Percentiles rank a stretch among this genome's conserved stretches.
phyloP scores from a whole-genome alignment of 2,329 filamentous ascomycete species.

The Pseudocercospora fijiensis region DNA sequence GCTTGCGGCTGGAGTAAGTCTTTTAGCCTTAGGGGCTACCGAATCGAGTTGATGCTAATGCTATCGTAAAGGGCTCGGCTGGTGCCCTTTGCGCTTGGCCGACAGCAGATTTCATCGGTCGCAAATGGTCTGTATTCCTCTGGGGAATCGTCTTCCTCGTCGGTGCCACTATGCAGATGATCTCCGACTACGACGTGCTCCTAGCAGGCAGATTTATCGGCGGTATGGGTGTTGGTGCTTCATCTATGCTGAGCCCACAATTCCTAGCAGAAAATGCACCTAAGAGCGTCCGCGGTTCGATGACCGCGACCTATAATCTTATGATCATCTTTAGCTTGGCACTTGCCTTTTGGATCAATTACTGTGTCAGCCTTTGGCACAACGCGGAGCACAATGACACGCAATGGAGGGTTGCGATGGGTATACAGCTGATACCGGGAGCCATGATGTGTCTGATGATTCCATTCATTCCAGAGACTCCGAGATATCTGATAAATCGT shows the following conservation, averaged over 20 bases:
- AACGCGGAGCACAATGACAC: constrained; percentile 9
- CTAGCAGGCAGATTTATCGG: constrained; percentile 23
- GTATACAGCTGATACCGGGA: constrained; percentile 25
- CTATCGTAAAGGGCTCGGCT: constrained; percentile 14
- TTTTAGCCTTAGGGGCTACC: background rate
- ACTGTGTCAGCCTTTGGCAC: constrained; percentile 22
- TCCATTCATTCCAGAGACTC: constrained; percentile 23
- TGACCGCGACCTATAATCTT: constrained; percentile 25
- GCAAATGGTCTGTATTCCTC: constrained; percentile 25
- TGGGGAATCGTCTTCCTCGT: constrained; percentile 24
- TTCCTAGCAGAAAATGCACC: constrained; percentile 25
- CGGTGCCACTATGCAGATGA: constrained; percentile 24
- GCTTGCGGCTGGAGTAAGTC: constrained; percentile 20
- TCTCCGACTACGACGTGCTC: constrained; percentile 21
- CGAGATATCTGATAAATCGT: constrained; percentile 21
- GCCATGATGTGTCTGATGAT: constrained; percentile 26
- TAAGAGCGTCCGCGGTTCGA: constrained; percentile 24
- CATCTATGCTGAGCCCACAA: constrained; percentile 23
- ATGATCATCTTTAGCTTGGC: constrained; percentile 23
- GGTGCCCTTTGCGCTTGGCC: constrained; percentile 21
- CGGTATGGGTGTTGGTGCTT: constrained; percentile 25
- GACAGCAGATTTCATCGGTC: constrained; percentile 21
- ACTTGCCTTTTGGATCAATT: constrained; percentile 23
- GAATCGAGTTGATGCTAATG: background rate
- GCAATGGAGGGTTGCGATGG: constrained; percentile 24